Evolutionary conservation across 78 protist genomes (phyloP), one percentile per base, ranked within the genome.

Genomic region (Planoprotostelium fungivorum): DNA sequence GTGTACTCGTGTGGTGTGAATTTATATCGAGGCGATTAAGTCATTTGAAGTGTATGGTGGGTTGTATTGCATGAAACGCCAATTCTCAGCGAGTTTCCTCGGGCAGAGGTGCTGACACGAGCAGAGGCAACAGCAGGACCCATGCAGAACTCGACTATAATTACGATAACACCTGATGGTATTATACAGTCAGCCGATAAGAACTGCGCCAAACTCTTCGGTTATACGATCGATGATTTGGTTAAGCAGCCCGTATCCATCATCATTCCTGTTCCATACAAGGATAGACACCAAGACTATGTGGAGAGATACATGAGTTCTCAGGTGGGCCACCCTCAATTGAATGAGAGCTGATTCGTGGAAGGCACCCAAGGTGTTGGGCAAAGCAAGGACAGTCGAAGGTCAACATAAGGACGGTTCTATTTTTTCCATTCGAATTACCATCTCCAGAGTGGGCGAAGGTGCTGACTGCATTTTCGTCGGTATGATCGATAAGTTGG

Each of bases 211-310:
- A 89, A 90, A 34, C 89, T 90, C 34, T 90, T 90, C 84, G 92
- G 92, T 31, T 90, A 90, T 86, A 90, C 92, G 16, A 86, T 90
- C 16, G 92, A 90, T 31, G 92, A 90, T 31, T 35, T 90, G 35
- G 90, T 87, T 38, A 28, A 83, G 28, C 88, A 90, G 38, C 86
- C 86, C 28, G 92, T 90, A n/a, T 84, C 63, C 87, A 85, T 90
- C 51, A 73, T 90, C 25, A 87, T 90, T 29, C 92, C 92, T 0
- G 86, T 87, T 28, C 92, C 92, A 0, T 90, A 90, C n/a, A 90
- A 90, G 0, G 92, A 90, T 29, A 88, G 87, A 34, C 92, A 90
- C 28, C 90, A 90, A 36, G 87, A 86, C 1, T 90, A 90, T 86
- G 37, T 90, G 38, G 84, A 90, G 36, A 90, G 38, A 37, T 90